phyloP scores from a whole-genome alignment of 2,329 filamentous ascomycete species.

The Aspergillus luchuensis region DNA sequence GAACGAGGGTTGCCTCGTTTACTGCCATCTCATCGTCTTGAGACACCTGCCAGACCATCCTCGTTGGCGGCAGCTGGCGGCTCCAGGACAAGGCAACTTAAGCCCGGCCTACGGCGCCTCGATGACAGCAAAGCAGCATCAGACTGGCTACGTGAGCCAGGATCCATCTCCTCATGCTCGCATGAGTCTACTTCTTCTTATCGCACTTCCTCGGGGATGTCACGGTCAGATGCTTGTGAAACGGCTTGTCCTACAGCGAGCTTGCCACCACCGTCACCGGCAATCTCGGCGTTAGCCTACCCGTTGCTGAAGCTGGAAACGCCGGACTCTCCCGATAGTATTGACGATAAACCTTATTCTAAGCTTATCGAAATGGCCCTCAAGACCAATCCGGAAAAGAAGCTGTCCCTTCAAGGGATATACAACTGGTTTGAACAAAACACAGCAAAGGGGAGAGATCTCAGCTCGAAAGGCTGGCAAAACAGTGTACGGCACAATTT shows the following conservation, averaged over 20 bases:
- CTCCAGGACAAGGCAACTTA: constrained; percentile 18
- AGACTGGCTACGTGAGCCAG: constrained; percentile 19
- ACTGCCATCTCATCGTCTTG: constrained; percentile 11
- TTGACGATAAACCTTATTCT: constrained; percentile 66
- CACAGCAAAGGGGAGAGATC: constrained; percentile 70
- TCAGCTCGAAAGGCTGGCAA: constrained; percentile 75
- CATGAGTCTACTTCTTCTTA: constrained; percentile 10
- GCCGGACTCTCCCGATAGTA: constrained; percentile 20
- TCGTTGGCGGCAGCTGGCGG: constrained; percentile 17
- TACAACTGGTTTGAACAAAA: constrained; percentile 87
- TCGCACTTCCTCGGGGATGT: constrained; percentile 12
- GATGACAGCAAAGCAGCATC: constrained; percentile 10
- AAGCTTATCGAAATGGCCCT: constrained; percentile 77
- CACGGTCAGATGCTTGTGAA: constrained; percentile 4
- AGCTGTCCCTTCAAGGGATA: constrained; percentile 80
- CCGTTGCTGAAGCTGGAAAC: constrained; percentile 19
- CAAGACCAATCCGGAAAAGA: constrained; percentile 64
- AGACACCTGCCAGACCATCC: constrained; percentile 13
- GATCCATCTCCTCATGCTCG: constrained; percentile 4
- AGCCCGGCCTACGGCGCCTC: constrained; percentile 13
- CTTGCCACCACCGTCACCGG: constrained; percentile 23
- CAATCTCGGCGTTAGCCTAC: constrained; percentile 26
- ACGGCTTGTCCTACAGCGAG: constrained; percentile 9
- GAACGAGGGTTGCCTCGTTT: constrained; percentile 16
- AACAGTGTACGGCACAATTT: constrained; percentile 95